phyloP scores from a whole-genome alignment of 345 rosid species.

The Eucalyptus cladocalyx region DNA sequence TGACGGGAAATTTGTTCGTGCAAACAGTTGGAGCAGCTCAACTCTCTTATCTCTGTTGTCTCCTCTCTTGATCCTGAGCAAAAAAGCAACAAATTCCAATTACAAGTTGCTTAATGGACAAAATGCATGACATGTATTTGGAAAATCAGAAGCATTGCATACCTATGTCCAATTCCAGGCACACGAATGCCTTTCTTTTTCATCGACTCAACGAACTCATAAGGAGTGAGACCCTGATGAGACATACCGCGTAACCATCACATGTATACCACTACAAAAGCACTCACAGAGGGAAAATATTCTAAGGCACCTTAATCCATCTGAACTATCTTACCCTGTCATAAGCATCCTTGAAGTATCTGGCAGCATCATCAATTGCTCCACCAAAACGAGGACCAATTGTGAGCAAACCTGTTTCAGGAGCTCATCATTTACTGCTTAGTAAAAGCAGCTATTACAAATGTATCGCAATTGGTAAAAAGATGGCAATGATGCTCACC shows the following conservation, averaged over 20 bases:
- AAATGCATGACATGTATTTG: not conserved
- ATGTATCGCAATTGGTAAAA: not conserved
- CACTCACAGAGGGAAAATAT: not conserved
- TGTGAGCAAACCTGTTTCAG: conserved; percentile 72
- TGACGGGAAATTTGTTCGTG: conserved; percentile 85
- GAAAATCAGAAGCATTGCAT: not conserved
- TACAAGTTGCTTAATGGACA: not conserved
- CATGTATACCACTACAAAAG: not conserved
- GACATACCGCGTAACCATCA: not conserved
- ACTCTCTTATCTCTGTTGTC: conserved; percentile 98
- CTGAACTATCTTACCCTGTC: conserved; percentile 44
- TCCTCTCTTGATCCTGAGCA: conserved; percentile 76
- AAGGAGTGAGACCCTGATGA: conserved; percentile 69
- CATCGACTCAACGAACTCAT: conserved; percentile 91
- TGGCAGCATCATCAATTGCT: conserved; percentile 95
- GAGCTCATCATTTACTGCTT: not conserved
- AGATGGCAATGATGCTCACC: conserved; percentile 14
- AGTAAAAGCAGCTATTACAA: not conserved
- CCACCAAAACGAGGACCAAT: conserved; percentile 99
- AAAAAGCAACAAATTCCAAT: not conserved
- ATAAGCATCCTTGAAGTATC: conserved; percentile 95
- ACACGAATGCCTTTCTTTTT: conserved; percentile 99
- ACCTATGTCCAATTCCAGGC: conserved; percentile 99
- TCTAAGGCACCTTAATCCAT: not conserved
- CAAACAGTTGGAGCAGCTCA: conserved; percentile 75